phyloP scores from a whole-genome alignment of 768 basidiomycete species.

The Leccinellum luteum region DNA sequence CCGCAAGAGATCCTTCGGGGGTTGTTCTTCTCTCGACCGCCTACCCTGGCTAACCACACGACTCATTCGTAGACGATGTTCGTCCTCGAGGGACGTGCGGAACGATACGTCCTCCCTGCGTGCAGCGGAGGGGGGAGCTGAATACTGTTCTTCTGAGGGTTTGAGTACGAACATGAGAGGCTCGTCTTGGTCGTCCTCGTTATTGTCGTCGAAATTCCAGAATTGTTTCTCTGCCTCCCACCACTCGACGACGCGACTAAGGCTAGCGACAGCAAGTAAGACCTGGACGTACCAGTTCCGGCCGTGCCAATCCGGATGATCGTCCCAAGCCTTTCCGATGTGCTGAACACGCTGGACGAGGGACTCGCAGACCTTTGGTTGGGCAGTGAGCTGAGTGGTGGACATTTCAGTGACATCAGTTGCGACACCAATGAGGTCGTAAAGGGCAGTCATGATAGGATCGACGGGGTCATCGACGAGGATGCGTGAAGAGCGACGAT shows the following conservation, averaged over 20 bases:
- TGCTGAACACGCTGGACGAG: slow-evolving; percentile 88
- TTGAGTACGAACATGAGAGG: slow-evolving; percentile 93
- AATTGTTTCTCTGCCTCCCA: slow-evolving; percentile 99
- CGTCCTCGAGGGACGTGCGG: slow-evolving; percentile 36
- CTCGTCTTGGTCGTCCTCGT: slow-evolving; percentile 86
- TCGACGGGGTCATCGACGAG: slow-evolving; percentile 83
- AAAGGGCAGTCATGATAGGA: slow-evolving; percentile 86
- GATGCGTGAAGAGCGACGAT: slow-evolving; percentile 78
- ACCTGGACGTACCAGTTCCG: slow-evolving; percentile 98
- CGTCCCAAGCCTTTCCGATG: slow-evolving; percentile 95
- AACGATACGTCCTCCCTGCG: slow-evolving; percentile 35
- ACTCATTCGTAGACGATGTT: slow-evolving; percentile 43
- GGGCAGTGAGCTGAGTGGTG: slow-evolving; percentile 77
- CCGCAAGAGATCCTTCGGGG: slow-evolving; percentile 45
- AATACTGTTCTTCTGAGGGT: slow-evolving; percentile 62
- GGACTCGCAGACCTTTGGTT: slow-evolving; percentile 80
- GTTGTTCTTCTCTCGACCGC: slow-evolving; percentile 56
- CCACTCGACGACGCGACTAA: slow-evolving; percentile 97
- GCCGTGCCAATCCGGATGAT: slow-evolving; percentile 97
- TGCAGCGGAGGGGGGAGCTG: slow-evolving; percentile 39
- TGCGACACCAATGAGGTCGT: slow-evolving; percentile 89
- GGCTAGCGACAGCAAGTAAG: slow-evolving; percentile 90
- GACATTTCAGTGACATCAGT: slow-evolving; percentile 93
- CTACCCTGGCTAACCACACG: slow-evolving; percentile 51
- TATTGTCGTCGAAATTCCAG: slow-evolving; percentile 97